A percentile compares a stretch with the other conserved stretches of the same genome.
These are phyloP conservation scores for Hyaloscypha finlandica DNA, from an alignment of 495 filamentous ascomycete species.

Conservation along the genomic window DNA sequence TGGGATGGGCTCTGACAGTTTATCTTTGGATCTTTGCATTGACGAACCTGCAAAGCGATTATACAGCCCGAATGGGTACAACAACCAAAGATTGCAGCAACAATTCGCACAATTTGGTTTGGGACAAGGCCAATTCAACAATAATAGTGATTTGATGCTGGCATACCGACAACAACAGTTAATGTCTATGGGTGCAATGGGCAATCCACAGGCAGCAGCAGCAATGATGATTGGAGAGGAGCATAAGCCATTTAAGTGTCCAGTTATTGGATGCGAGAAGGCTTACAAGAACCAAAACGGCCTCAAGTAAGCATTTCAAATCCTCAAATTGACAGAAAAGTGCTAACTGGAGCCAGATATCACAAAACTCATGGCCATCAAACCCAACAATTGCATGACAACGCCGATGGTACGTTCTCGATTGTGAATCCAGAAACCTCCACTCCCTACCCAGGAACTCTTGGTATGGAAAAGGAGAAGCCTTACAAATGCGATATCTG, in stretches of 20 bases:
- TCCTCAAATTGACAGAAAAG: conserved; percentile 6
- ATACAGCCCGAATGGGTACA: conserved; percentile 79
- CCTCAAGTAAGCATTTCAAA: conserved; percentile 67
- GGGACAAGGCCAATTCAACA: conserved; percentile 68
- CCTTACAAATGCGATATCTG: conserved; percentile 96
- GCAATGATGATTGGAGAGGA: conserved; percentile 61
- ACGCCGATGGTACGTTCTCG: conserved; percentile 93
- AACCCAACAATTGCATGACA: conserved; percentile 93
- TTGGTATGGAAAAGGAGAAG: conserved; percentile 99
- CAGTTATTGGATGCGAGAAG: conserved; percentile 98
- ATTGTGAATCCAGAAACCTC: conserved; percentile 97
- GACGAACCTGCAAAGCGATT: conserved; percentile 94
- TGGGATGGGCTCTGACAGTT: conserved; percentile 32
- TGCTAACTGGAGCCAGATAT: conserved; percentile 55
- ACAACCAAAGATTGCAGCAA: conserved; percentile 59
- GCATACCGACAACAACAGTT: conserved; percentile 75
- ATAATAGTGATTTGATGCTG: conserved; percentile 71
- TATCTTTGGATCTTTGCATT: conserved; percentile 71
- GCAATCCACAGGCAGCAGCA: conserved; percentile 27
- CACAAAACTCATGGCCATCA: conserved; percentile 89
- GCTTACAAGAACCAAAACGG: conserved; percentile 99
- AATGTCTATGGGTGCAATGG: conserved; percentile 43
- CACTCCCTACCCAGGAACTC: conserved; percentile 88
- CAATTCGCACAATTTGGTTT: conserved; percentile 66
- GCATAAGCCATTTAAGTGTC: conserved; percentile 95